Base-by-base conservation (phyloP, 2,329 filamentous ascomycete species). In the Lecanosticta acicola region DNA sequence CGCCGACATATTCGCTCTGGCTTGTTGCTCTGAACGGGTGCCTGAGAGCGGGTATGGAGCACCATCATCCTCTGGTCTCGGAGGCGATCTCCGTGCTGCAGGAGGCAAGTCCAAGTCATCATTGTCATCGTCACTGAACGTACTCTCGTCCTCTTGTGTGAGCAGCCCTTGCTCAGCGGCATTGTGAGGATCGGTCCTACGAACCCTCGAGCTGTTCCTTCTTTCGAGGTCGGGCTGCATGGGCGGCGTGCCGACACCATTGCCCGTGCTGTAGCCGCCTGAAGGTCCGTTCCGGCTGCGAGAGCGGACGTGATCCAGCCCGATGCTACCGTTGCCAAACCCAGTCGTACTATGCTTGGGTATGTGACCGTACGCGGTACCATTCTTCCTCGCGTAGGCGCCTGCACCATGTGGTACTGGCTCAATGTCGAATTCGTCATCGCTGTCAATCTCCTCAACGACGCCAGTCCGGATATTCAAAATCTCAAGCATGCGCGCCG, bases 381-480 rank as follows among this genome's bases (percentile, higher is more conserved):
- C 85, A 29, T 84, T 80, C 54, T 87, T 85, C 64, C 94, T 93
- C 58, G 85, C 83, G 59, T 90, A 94, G 5, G 85, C 81, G 9
- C 84, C 84, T 11, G 40, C 76, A 14, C 79, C 79, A 41, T 85
- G 81, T 10, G 75, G 75, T 16, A 75, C 68, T 10, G 73, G 69
- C 66, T 96, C 93, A 51, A 96, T 98, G 64, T 98, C 93, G 60
- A 98, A 98, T 66, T 98, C 93, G 63, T 98, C 93, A 63, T 98
- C 93, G 36, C 88, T 95, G 64, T 98, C 93, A 36, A 94, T 86
- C 65, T 98, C 93, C 59, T 98, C 93, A 0, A 96, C 87, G 0
- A 98, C 91, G 0, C 93, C 93, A 0, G 91, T 98, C 46, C 88
- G 81, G 51, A 98, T 98, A n/a, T 89, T 86, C 13, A 97, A 72